Percentiles rank a stretch among this genome's conserved stretches.
These are phyloP conservation scores for Phyllostachys edulis DNA, from an alignment of 176 grass and related monocot species.

Conservation along the genomic window DNA sequence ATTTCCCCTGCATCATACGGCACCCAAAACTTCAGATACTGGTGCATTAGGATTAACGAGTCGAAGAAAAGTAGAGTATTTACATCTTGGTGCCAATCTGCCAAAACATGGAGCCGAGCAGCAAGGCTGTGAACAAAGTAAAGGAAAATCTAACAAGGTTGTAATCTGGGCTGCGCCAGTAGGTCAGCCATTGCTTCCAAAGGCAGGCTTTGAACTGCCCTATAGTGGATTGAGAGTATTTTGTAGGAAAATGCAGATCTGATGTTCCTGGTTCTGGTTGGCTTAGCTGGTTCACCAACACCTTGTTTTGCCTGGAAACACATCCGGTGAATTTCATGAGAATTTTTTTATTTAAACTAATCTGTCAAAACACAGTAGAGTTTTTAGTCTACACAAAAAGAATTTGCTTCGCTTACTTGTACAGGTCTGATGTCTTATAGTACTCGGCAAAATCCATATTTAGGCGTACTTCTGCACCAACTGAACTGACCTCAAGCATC, in stretches of 20 bases:
- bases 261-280: constrained; percentile 58
- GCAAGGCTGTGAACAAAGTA: constrained; percentile 88
- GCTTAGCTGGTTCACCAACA: constrained; percentile 60
- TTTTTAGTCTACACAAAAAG: neutral
- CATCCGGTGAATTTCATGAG: constrained; percentile 8
- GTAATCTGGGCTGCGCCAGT: constrained; percentile 97
- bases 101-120: constrained; percentile 96
- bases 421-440: constrained; percentile 70
- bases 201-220: constrained; percentile 94
- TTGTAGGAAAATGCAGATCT: constrained; percentile 87
- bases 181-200: constrained; percentile 94
- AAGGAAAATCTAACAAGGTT: constrained; percentile 94
- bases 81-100: constrained; percentile 80
- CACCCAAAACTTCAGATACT: constrained; percentile 29
- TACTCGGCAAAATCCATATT: constrained; percentile 79
- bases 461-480: constrained; percentile 80
- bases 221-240: constrained; percentile 58
- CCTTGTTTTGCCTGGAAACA: constrained; percentile 76
- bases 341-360: constrained; percentile 28
- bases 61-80: constrained; percentile 1
- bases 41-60: neutral
- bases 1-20: constrained; percentile 55
- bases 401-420: constrained; percentile 55
- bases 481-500: constrained; percentile 96
- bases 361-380: neutral